These are phyloP conservation scores for Cryptococcus amylolentus DNA, from an alignment of 1,284 basidiomycete genomes.

Conservation along the genomic window DNA sequence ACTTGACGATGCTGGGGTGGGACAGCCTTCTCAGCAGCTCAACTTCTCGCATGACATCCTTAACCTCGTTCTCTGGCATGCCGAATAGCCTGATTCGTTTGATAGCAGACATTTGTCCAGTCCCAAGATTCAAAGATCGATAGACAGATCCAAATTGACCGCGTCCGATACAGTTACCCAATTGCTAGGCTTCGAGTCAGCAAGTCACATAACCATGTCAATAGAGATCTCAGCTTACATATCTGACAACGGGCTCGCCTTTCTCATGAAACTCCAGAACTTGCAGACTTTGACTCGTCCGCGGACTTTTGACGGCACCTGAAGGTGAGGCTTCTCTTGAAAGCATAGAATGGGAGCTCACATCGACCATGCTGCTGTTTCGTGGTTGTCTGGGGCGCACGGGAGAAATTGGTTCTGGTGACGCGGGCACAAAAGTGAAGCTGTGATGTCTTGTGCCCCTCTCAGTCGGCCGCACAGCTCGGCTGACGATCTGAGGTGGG, in stretches of 20 bases:
- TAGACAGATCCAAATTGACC: constrained; percentile 97
- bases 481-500: too few species aligned
- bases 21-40: constrained; percentile 80
- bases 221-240: constrained; percentile 59
- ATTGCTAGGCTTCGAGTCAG: constrained; percentile 59
- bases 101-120: constrained; percentile 90
- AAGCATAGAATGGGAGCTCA: constrained; percentile 20
- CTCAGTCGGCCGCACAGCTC: too few species aligned
- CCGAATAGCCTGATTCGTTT: constrained; percentile 86
- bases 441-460: too few species aligned
- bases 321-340: constrained; percentile 23
- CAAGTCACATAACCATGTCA: constrained; percentile 6
- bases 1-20: constrained; percentile 92
- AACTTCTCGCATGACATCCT: constrained; percentile 84
- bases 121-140: constrained; percentile 84
- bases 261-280: constrained; percentile 76
- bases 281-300: constrained; percentile 62
- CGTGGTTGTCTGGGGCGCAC: constrained; percentile 19
- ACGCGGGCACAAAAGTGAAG: too few species aligned
- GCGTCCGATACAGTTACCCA: constrained; percentile 91
- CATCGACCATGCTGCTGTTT: constrained; percentile 37
- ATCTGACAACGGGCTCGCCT: constrained; percentile 73
- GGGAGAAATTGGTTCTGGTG: too few species aligned
- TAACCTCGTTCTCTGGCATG: constrained; percentile 76
- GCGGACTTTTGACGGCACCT: constrained; percentile 47